These are phyloP conservation scores for Rhodamnia argentea DNA, from an alignment of 345 rosid species.

Conservation along the genomic window DNA sequence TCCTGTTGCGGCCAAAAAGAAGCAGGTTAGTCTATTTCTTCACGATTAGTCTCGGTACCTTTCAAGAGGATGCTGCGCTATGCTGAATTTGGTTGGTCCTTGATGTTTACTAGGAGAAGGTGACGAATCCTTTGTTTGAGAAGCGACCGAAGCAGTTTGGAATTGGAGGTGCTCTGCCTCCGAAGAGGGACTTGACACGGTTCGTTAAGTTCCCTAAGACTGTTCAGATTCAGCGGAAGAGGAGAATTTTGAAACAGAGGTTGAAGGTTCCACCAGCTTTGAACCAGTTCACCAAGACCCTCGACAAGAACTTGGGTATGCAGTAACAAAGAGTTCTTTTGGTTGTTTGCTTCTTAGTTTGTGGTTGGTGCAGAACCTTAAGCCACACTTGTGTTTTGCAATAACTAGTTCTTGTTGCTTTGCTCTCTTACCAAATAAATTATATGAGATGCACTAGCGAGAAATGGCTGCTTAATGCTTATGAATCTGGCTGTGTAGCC, in stretches of 20 bases:
- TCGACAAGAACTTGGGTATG: slow-evolving; percentile 79
- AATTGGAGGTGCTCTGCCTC: slow-evolving; percentile 81
- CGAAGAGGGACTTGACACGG: slow-evolving; percentile 68
- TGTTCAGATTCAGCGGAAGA: slow-evolving; percentile 71
- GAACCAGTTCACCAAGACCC: slow-evolving; percentile 86
- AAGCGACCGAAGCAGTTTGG: slow-evolving; percentile 84
- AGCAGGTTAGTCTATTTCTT: slow-evolving; percentile 15
- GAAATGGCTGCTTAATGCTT: background rate
- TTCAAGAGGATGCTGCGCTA: background rate
- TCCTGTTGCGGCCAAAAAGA: slow-evolving; percentile 33
- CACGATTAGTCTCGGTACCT: background rate
- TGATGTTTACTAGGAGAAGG: slow-evolving; percentile 38
- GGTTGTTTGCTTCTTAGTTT: background rate
- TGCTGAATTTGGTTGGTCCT: background rate
- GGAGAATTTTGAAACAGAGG: slow-evolving; percentile 69
- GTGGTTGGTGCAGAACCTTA: background rate
- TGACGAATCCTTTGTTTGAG: slow-evolving; percentile 61
- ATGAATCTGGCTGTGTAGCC: background rate
- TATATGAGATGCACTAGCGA: background rate
- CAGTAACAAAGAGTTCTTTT: background rate
- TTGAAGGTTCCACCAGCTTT: slow-evolving; percentile 87
- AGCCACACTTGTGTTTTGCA: background rate
- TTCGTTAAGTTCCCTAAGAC: slow-evolving; percentile 70
- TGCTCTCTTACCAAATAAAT: background rate
- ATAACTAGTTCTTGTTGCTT: background rate